phyloP scores from a whole-genome alignment of 228 moss, liverwort and hornwort species.

The Sphagnum magellanicum region DNA sequence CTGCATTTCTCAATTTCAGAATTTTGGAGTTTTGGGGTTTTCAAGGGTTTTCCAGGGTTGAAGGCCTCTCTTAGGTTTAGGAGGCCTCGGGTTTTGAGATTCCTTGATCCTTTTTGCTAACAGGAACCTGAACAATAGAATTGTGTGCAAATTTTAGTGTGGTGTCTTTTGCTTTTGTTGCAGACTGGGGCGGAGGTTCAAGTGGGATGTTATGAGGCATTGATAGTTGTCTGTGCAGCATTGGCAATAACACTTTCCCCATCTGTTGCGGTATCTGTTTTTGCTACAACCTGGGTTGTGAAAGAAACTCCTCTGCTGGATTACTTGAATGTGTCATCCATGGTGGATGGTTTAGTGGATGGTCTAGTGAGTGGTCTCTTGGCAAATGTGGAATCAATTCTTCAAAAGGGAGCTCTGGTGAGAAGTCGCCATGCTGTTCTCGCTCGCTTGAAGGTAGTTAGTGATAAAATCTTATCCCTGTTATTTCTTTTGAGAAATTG shows the following conservation, averaged over 20 bases:
- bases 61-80: too few species aligned
- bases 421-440: constrained; percentile 47
- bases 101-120: too few species aligned
- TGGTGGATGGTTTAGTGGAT: constrained; percentile 20
- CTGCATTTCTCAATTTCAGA: background rate
- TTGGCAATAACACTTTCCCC: constrained; percentile 57
- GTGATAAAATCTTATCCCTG: background rate
- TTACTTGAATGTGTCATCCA: constrained; percentile 21
- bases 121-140: too few species aligned
- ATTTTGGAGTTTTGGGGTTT: background rate
- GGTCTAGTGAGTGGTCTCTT: constrained; percentile 47
- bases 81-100: too few species aligned
- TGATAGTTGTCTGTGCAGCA: constrained; percentile 59
- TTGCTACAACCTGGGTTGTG: constrained; percentile 22
- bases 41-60: too few species aligned
- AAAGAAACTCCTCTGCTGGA: constrained; percentile 16
- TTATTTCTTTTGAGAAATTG: background rate
- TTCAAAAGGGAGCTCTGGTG: constrained; percentile 38
- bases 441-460: constrained; percentile 38
- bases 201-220: constrained; percentile 64
- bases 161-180: too few species aligned
- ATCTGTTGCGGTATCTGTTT: constrained; percentile 17
- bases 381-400: constrained; percentile 28
- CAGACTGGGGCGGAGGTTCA: constrained; percentile 71
- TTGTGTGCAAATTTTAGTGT: too few species aligned